These are phyloP conservation scores for Serendipita sp. DNA, from an alignment of 768 basidiomycete genomes.

Conservation along the genomic window DNA sequence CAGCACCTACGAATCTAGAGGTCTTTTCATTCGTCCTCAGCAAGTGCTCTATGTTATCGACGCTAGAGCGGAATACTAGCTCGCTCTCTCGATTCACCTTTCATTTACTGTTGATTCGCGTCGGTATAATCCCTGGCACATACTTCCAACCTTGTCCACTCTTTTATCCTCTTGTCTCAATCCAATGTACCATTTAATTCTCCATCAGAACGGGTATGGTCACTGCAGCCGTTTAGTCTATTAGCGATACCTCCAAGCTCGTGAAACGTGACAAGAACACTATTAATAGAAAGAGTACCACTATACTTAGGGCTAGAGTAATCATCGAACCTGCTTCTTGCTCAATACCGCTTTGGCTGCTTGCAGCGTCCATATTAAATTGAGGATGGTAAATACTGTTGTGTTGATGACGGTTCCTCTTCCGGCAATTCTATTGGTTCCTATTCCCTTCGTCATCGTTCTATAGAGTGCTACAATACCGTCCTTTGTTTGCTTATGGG, in stretches of 20 bases:
- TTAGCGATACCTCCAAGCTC: no score
- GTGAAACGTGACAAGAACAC: no score
- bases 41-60: slow-evolving; percentile 79
- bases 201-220: no score
- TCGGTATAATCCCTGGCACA: no score
- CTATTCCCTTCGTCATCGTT: background rate
- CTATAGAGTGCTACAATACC: background rate
- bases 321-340: no score
- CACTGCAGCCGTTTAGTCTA: no score
- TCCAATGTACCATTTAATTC: no score
- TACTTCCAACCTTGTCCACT: no score
- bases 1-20: slow-evolving; percentile 41
- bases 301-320: no score
- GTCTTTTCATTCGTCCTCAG: slow-evolving; percentile 69
- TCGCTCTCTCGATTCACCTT: background rate
- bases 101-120: background rate
- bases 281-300: no score
- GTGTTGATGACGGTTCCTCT: background rate
- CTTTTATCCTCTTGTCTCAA: no score
- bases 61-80: slow-evolving; percentile 22
- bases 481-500: background rate
- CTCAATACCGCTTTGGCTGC: background rate
- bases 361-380: background rate
- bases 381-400: background rate
- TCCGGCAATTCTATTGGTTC: background rate